phyloP scores from a whole-genome alignment of 1,284 basidiomycete species.

The Pseudozyma pruni region DNA sequence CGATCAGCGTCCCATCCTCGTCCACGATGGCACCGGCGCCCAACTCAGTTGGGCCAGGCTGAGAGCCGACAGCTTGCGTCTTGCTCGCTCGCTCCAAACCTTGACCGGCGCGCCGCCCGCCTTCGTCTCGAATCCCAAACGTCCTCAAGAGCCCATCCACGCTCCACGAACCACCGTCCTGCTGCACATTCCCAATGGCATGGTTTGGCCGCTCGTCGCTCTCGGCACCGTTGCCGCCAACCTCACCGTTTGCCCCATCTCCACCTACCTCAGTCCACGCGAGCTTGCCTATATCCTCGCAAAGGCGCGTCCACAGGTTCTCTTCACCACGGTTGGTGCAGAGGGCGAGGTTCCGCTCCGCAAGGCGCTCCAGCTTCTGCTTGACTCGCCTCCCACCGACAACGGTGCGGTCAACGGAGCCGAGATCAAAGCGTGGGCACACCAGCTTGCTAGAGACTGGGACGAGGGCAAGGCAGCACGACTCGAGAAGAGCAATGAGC shows the following conservation, averaged over 20 bases:
- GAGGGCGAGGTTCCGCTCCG: slow-evolving; percentile 56
- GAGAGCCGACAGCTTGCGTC: slow-evolving; percentile 44
- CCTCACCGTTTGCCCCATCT: slow-evolving; percentile 66
- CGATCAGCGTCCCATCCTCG: slow-evolving; percentile 42
- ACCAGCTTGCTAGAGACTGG: slow-evolving; percentile 47
- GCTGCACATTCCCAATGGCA: slow-evolving; percentile 68
- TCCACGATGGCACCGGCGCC: slow-evolving; percentile 48
- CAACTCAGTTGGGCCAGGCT: slow-evolving; percentile 45
- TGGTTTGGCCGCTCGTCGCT: slow-evolving; percentile 65
- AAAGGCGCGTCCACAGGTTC: slow-evolving; percentile 64
- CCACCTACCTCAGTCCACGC: slow-evolving; percentile 65
- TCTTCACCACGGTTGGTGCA: slow-evolving; percentile 63
- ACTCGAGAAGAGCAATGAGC: slow-evolving; percentile 36
- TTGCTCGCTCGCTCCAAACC: slow-evolving; percentile 43
- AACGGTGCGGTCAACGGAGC: slow-evolving; percentile 24
- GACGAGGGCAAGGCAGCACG: slow-evolving; percentile 34
- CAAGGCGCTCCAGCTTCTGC: slow-evolving; percentile 47
- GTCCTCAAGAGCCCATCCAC: slow-evolving; percentile 45
- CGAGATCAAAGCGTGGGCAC: slow-evolving; percentile 41
- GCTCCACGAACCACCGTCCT: slow-evolving; percentile 63
- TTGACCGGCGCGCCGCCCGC: slow-evolving; percentile 28
- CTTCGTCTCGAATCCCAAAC: slow-evolving; percentile 18
- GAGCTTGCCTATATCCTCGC: slow-evolving; percentile 68
- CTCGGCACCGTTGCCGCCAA: slow-evolving; percentile 62
- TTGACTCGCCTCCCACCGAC: slow-evolving; percentile 43